Evolutionary conservation across 2,329 filamentous ascomycete species (phyloP).

Genomic region (Leptosphaerulina australis): DNA sequence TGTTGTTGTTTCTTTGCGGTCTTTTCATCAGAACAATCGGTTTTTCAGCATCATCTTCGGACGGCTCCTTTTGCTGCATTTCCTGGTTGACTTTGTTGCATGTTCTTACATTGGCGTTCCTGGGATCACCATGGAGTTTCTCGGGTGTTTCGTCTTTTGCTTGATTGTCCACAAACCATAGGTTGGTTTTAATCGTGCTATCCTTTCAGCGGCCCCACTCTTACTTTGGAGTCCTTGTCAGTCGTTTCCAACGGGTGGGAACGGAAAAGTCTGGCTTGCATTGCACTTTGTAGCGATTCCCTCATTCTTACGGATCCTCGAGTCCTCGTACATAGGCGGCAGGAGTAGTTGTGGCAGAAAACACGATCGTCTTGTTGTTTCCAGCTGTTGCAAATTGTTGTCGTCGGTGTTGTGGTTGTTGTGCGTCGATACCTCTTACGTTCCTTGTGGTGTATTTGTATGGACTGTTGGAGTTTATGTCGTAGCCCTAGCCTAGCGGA

Average conservation of each 20-base stretch:
- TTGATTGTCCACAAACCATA: constrained; percentile 33
- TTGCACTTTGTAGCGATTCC: constrained; percentile 42
- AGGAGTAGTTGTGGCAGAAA: constrained; percentile 24
- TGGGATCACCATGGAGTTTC: constrained; percentile 28
- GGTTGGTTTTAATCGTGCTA: constrained; percentile 42
- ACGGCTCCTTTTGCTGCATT: constrained; percentile 44
- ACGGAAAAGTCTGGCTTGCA: constrained; percentile 40
- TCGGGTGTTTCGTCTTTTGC: constrained; percentile 24
- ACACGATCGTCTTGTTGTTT: constrained; percentile 28
- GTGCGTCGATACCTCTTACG: constrained; percentile 4
- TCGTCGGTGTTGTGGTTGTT: not conserved
- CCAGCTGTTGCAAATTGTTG: constrained; percentile 19
- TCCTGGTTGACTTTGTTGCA: constrained; percentile 40
- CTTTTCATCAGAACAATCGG: constrained; percentile 19
- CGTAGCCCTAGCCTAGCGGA: not conserved
- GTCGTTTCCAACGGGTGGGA: constrained; percentile 31
- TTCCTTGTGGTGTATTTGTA: constrained; percentile 18
- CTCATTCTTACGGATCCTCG: constrained; percentile 30
- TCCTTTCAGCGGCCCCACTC: constrained; percentile 38
- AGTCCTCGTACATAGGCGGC: constrained; percentile 34
- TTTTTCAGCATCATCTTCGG: constrained; percentile 38
- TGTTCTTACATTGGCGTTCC: constrained; percentile 40
- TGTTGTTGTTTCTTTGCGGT: constrained; percentile 25
- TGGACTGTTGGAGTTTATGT: constrained; percentile 8
- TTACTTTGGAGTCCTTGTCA: constrained; percentile 31